Evolutionary conservation across 2,329 filamentous ascomycete species (phyloP), one percentile per base, ranked within the genome.

Genomic region (Xenosphaeropsis pyriputrescens): DNA sequence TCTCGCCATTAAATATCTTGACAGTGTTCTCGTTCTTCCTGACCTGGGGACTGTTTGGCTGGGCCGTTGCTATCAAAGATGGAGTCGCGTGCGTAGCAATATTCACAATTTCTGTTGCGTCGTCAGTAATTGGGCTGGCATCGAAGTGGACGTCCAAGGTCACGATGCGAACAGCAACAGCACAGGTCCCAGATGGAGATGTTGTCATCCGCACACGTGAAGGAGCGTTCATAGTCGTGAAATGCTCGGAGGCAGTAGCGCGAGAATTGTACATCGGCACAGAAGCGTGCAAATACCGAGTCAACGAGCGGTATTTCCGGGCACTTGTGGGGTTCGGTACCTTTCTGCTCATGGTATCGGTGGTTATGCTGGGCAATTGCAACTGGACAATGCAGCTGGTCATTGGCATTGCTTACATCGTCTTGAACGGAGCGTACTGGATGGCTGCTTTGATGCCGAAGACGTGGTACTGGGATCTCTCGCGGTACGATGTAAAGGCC

Each of bases 221-320:
- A 45, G 72, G 72, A 2, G 72, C 69, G 2, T 75, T 78, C 44
- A 51, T 79, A 2, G 56, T 75, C 6, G 57, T 79, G 13, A 59
- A 60, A 34, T 76, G 73, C 47, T 63, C 64, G 5, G 72, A 78
- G 50, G 65, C 73, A 22, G 67, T 78, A 2, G 68, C 72, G 2
- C 63, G 74, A n/a, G 73, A 78, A 49, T 61, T 79, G 0, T 78
- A 77, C 53, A 65, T 63, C 0, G 71, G 71, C 13, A 75, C 69
- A 0, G 72, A 77, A 45, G 65, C 71, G 47, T 78, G 74, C 52
- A 50, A 65, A 18, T 78, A 77, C 46, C 57, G 62, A 17, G 63
- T 75, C 32, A 54, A 55, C 4, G 59, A 54, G 18, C 41, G 3
- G 36, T 46, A 47, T 2, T 73, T 75, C 50, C 64, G 67, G 15